A percentile compares a stretch with the other conserved stretches of the same genome.
phyloP scores from a whole-genome alignment of 1,139 yeast genomes.

The Hansenula sp. region DNA sequence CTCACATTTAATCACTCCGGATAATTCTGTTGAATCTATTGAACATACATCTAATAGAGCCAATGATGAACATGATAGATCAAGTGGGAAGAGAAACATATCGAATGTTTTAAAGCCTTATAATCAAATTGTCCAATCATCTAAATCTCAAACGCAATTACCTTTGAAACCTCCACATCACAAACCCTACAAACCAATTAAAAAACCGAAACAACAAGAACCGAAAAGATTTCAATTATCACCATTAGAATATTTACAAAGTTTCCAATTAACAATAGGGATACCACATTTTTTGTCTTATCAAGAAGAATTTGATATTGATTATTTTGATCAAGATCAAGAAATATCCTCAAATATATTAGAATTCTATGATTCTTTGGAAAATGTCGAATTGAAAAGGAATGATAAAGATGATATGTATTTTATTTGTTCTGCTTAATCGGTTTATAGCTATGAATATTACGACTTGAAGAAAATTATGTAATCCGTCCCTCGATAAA shows the following conservation, averaged over 20 bases:
- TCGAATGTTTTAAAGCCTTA: too few species aligned
- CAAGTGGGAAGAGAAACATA: too few species aligned
- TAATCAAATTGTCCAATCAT: not conserved
- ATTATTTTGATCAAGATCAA: not conserved
- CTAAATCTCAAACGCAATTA: not conserved
- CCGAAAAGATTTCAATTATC: not conserved
- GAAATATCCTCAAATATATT: not conserved
- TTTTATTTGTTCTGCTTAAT: not conserved
- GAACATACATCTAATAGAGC: too few species aligned
- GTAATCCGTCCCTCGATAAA: too few species aligned
- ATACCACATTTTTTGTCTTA: too few species aligned
- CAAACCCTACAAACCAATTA: not conserved
- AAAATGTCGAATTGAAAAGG: not conserved
- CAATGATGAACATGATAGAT: too few species aligned
- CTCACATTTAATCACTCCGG: not conserved
- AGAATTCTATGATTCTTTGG: not conserved
- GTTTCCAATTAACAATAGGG: not conserved
- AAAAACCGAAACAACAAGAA: not conserved
- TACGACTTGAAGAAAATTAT: too few species aligned
- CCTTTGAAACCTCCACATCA: not conserved
- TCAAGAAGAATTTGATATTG: not conserved
- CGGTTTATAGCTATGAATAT: too few species aligned
- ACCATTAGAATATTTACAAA: not conserved
- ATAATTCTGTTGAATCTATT: not conserved
- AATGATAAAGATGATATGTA: not conserved